Evolutionary conservation across 257 asterid species (phyloP).

Genomic region (Linderniella brevidens): DNA sequence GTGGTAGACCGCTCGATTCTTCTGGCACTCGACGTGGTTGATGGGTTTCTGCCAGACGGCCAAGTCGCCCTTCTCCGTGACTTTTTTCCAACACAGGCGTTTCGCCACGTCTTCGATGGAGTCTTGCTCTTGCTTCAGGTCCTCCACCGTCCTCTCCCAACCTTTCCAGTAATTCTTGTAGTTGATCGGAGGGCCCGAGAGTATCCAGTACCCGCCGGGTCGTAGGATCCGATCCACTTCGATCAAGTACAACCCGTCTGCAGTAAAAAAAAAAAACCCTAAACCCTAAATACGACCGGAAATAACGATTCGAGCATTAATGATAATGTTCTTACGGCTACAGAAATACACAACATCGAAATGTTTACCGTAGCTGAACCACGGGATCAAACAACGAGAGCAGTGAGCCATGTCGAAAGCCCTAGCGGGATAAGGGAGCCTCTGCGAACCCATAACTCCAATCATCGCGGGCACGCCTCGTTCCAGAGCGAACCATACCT

Average conservation of each 20-base stretch:
- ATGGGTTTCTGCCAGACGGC: slow-evolving; percentile 41
- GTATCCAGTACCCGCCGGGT: slow-evolving; percentile 62
- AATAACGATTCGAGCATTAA: no score
- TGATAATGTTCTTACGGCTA: no score
- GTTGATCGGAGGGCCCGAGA: slow-evolving; percentile 55
- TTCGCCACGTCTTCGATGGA: slow-evolving; percentile 37
- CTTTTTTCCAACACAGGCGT: slow-evolving; percentile 47
- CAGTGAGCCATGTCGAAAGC: slow-evolving; percentile 59
- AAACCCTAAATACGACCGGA: no score
- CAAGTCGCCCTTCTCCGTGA: slow-evolving; percentile 31
- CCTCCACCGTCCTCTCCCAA: slow-evolving; percentile 43
- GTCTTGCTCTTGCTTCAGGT: slow-evolving; percentile 37
- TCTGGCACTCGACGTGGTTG: slow-evolving; percentile 26
- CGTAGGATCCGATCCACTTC: slow-evolving; percentile 57
- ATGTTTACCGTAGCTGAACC: slow-evolving; percentile 37
- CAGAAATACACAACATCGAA: no score
- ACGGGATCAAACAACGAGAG: slow-evolving; percentile 49
- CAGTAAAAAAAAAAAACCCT: slow-evolving; percentile 9
- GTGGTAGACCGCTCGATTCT: background rate
- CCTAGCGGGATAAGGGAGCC: slow-evolving; percentile 41
- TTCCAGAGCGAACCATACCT: slow-evolving; percentile 61
- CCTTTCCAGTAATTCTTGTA: slow-evolving; percentile 35
- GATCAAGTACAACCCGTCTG: slow-evolving; percentile 48
- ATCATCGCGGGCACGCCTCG: slow-evolving; percentile 54
- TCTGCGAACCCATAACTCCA: slow-evolving; percentile 48